Conservation (phyloP, 2,329 filamentous ascomycete genomes). For the Diaporthe amygdali region DNA sequence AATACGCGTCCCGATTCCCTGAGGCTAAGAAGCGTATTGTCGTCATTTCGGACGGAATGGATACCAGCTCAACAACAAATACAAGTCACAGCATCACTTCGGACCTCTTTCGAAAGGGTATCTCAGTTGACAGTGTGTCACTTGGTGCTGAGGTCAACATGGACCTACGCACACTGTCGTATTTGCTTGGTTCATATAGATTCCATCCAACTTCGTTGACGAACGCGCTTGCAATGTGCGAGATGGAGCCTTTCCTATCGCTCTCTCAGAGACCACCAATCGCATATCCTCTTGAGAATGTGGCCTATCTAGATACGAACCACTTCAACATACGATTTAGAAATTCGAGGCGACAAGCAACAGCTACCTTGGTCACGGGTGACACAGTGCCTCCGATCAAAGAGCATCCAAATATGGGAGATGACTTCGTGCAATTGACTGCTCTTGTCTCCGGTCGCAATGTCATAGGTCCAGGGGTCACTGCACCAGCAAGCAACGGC, state of each 20-base stretch:
- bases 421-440: constrained; percentile 1
- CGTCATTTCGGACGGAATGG: constrained; percentile 7
- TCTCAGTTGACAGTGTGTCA: background rate
- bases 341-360: background rate
- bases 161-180: background rate
- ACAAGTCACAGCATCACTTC: background rate
- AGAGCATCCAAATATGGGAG: background rate
- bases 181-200: background rate
- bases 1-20: background rate
- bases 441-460: background rate
- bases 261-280: background rate
- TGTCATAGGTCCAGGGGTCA: background rate
- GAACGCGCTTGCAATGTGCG: constrained; percentile 7
- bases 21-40: constrained; percentile 7
- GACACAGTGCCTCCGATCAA: background rate
- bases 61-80: background rate
- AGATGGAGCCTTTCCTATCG: constrained; percentile 18
- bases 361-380: background rate
- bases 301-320: background rate
- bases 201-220: background rate
- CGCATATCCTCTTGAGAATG: background rate
- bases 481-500: background rate
- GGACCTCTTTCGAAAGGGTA: background rate
- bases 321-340: background rate
- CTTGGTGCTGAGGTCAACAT: background rate